These are phyloP conservation scores for Tetracladium setigerum DNA, from an alignment of 495 filamentous ascomycete genomes.

Conservation along the genomic window DNA sequence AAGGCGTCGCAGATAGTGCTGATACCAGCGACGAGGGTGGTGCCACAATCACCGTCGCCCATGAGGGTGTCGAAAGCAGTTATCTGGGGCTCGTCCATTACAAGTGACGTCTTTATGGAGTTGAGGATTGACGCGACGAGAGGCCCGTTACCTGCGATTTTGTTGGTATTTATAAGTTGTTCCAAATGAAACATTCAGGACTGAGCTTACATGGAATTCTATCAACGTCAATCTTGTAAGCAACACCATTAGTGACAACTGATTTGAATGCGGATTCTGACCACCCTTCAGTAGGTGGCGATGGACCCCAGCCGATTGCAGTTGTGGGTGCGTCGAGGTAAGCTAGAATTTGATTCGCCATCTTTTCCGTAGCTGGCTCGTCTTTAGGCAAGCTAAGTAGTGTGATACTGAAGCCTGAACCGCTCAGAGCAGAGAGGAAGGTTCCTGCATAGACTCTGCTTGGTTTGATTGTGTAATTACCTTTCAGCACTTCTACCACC, in stretches of 20 bases:
- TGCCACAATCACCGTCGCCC: slow-evolving; percentile 58
- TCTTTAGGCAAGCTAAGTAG: too few species aligned
- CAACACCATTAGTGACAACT: too few species aligned
- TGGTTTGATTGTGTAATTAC: slow-evolving; percentile 32
- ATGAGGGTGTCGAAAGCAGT: slow-evolving; percentile 57
- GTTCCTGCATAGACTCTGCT: slow-evolving; percentile 33
- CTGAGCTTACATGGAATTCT: too few species aligned
- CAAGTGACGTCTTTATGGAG: too few species aligned
- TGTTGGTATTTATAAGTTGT: too few species aligned
- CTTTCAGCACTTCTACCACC: slow-evolving; percentile 34
- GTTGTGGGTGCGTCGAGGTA: slow-evolving; percentile 63
- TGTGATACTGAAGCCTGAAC: slow-evolving; percentile 53
- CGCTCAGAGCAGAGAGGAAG: slow-evolving; percentile 55
- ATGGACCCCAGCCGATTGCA: slow-evolving; percentile 57
- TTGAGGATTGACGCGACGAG: too few species aligned
- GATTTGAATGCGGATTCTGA: too few species aligned
- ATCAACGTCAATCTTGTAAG: too few species aligned
- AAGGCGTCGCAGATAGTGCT: slow-evolving; percentile 48
- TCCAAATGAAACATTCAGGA: too few species aligned
- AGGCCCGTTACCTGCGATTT: too few species aligned
- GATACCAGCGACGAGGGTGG: slow-evolving; percentile 43
- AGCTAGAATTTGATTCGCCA: slow-evolving; percentile 56
- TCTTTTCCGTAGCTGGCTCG: too few species aligned
- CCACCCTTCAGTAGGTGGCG: slow-evolving; percentile 23
- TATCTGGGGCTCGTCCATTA: slow-evolving; percentile 50